A percentile compares a stretch with the other conserved stretches of the same genome.
Evolutionary conservation across 768 basidiomycete species (phyloP).

Genomic region (Wakefieldia striispora): DNA sequence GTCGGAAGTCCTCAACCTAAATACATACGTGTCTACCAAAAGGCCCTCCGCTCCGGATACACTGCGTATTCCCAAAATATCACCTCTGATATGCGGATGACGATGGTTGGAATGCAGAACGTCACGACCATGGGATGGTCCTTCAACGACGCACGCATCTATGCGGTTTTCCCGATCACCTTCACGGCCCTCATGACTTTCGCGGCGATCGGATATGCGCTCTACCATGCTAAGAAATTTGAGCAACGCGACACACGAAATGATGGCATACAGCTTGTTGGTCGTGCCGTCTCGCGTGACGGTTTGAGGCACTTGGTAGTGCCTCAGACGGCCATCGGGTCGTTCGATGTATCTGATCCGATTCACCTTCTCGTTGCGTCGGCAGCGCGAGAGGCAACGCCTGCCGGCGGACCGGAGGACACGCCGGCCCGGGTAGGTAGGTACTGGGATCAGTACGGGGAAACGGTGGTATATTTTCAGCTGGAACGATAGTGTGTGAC

Average conservation of each 20-base stretch:
- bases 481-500: not conserved
- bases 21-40: not conserved
- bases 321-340: not conserved
- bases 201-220: not conserved
- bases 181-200: not conserved
- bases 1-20: too few species aligned
- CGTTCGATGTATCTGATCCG: not conserved
- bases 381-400: not conserved
- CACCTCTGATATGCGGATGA: not conserved
- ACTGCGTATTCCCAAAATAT: not conserved
- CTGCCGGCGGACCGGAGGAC: not conserved
- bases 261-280: too few species aligned
- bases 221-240: not conserved
- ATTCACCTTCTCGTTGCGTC: not conserved
- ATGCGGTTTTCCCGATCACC: not conserved
- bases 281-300: too few species aligned
- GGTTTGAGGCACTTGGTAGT: not conserved
- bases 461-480: not conserved
- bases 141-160: not conserved
- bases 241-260: not conserved
- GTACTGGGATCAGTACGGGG: not conserved
- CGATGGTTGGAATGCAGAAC: not conserved
- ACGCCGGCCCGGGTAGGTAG: not conserved
- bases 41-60: not conserved
- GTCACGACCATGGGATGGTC: slow-evolving; percentile 1